Evolutionary conservation across 2,329 filamentous ascomycete genomes (phyloP).

Genomic region (Scopulariopsis brevicaulis): DNA sequence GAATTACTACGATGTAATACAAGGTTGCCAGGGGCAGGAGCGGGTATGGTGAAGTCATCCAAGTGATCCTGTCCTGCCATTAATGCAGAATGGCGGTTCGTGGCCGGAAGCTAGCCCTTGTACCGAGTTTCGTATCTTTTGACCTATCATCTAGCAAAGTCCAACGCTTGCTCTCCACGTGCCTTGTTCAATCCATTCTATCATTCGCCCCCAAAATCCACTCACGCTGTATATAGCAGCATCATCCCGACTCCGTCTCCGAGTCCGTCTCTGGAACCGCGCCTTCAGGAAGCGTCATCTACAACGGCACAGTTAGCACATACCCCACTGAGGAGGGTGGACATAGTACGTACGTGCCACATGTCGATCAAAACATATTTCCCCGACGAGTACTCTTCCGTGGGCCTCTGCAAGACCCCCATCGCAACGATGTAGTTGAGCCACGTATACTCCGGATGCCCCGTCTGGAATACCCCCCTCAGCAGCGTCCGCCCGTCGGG

Average conservation of each 20-base stretch:
- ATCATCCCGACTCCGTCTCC: neutral
- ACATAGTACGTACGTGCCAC: slow-evolving; percentile 9
- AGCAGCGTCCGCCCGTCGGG: slow-evolving; percentile 13
- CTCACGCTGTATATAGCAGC: too few relatives aligned
- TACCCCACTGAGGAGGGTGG: neutral
- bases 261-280: neutral
- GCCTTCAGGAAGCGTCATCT: neutral
- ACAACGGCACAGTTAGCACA: neutral
- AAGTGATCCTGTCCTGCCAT: too few relatives aligned
- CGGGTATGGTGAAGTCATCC: too few relatives aligned
- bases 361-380: slow-evolving; percentile 3
- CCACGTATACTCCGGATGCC: slow-evolving; percentile 22
- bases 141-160: too few relatives aligned
- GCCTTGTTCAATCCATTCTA: too few relatives aligned
- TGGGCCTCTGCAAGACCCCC: slow-evolving; percentile 4
- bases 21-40: too few relatives aligned
- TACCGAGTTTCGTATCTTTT: too few relatives aligned
- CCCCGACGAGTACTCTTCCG: neutral
- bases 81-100: too few relatives aligned
- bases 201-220: too few relatives aligned
- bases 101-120: too few relatives aligned
- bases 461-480: slow-evolving; percentile 20
- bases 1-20: too few relatives aligned
- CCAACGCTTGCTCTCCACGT: too few relatives aligned
- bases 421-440: slow-evolving; percentile 20